Evolutionary conservation across 371 early-diverging fungal genomes (phyloP).

Genomic region (Mortierella sp.): DNA sequence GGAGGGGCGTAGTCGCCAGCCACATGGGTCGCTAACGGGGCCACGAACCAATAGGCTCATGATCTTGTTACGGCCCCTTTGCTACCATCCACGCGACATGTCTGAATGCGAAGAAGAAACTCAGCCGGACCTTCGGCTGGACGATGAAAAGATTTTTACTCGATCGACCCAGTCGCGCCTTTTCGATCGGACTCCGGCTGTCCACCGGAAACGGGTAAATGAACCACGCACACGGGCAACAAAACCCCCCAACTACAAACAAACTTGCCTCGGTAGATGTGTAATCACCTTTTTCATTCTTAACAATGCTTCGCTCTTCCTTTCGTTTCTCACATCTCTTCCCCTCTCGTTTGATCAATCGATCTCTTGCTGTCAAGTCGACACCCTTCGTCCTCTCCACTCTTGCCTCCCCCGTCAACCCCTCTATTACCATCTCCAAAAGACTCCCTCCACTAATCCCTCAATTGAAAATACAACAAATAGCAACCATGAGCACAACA

Average conservation of each 20-base stretch:
- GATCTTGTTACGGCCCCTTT: too few species aligned
- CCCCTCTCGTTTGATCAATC: not conserved
- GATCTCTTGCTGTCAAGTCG: not conserved
- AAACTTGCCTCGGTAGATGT: not conserved
- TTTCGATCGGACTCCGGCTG: slow-evolving; percentile 5
- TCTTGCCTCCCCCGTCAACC: not conserved
- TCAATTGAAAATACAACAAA: not conserved
- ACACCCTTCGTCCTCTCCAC: not conserved
- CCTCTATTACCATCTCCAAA: not conserved
- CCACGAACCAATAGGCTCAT: too few species aligned
- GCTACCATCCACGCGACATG: not conserved
- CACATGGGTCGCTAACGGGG: too few species aligned
- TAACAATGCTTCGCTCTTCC: not conserved
- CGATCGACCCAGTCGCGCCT: not conserved
- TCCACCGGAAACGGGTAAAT: not conserved
- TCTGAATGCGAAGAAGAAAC: too few species aligned
- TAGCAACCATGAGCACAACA: slow-evolving; percentile 15
- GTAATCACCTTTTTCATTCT: too few species aligned
- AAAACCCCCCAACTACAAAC: too few species aligned
- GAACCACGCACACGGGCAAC: too few species aligned
- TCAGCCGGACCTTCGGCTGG: too few species aligned
- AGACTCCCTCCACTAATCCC: not conserved
- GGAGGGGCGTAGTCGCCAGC: too few species aligned
- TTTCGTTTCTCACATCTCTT: not conserved
- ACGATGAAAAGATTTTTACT: too few species aligned